Percentiles rank a stretch among this genome's conserved stretches.
phyloP scores from a whole-genome alignment of 352 stramenopile genomes.

The Pythium insidiosum region DNA sequence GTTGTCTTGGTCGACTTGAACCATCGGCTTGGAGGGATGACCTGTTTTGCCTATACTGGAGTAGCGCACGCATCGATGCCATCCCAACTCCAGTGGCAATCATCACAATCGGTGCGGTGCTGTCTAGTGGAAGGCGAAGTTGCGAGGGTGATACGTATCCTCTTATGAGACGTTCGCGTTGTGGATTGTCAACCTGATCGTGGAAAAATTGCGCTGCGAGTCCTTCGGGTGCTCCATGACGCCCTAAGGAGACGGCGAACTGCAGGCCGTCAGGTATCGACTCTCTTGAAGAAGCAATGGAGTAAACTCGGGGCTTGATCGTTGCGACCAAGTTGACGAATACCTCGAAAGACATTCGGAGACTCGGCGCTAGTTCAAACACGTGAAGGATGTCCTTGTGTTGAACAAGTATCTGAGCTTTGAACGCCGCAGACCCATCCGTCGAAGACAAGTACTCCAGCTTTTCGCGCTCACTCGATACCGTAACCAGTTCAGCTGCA shows the following conservation, averaged over 20 bases:
- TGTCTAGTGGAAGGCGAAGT: conserved; percentile 83
- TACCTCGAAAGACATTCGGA: conserved; percentile 50
- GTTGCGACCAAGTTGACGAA: conserved; percentile 78
- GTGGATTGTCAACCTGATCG: too few relatives aligned
- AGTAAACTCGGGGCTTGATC: conserved; percentile 89
- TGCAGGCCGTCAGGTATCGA: conserved; percentile 76
- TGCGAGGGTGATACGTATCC: too few relatives aligned
- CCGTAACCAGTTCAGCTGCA: conserved; percentile 34
- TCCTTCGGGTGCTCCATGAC: conserved; percentile 22
- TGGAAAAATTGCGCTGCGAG: conserved; percentile 20
- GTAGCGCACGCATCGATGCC: conserved; percentile 61
- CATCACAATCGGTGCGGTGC: conserved; percentile 76
- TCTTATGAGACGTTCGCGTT: too few relatives aligned
- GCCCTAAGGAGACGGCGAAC: conserved; percentile 86
- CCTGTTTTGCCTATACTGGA: conserved; percentile 19
- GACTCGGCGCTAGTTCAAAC: conserved; percentile 44
- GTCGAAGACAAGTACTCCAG: conserved; percentile 35
- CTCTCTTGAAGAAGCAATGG: conserved; percentile 92
- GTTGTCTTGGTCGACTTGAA: conserved; percentile 7
- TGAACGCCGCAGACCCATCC: conserved; percentile 79
- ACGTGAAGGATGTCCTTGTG: conserved; percentile 76
- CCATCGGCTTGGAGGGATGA: neutral
- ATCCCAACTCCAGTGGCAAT: conserved; percentile 92
- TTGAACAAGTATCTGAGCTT: conserved; percentile 60
- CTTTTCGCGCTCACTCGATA: conserved; percentile 27